These are phyloP conservation scores for Fraxinus velutina DNA, from an alignment of 305 asterid genomes.

Conservation along the genomic window DNA sequence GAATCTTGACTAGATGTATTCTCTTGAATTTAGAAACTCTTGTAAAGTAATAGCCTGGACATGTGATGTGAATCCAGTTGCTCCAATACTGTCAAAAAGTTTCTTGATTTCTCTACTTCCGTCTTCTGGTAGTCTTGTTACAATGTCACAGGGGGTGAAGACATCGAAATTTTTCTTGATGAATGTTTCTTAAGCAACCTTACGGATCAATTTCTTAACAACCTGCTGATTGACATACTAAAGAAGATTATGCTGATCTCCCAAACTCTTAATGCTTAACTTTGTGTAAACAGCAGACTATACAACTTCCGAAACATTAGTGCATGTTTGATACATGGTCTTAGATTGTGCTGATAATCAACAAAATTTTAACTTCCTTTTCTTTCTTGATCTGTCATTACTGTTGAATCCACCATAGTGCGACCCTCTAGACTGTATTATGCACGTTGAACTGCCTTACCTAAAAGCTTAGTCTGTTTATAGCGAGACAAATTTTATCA, in stretches of 20 bases:
- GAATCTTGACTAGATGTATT: not conserved
- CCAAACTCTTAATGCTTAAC: not conserved
- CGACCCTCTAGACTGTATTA: not conserved
- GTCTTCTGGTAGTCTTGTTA: not conserved
- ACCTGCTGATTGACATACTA: not conserved
- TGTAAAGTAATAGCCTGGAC: not conserved
- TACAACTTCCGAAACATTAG: not conserved
- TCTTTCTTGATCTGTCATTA: not conserved
- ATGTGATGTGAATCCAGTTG: not conserved
- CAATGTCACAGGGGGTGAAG: constrained; percentile 1
- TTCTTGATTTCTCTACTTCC: not conserved
- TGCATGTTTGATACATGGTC: not conserved
- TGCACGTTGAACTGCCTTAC: not conserved
- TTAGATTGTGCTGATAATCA: not conserved
- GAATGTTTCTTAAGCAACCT: not conserved
- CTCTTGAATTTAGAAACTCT: not conserved
- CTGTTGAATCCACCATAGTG: not conserved
- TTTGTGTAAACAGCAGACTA: not conserved
- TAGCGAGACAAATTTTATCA: not conserved
- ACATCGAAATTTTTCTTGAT: not conserved
- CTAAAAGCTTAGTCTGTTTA: not conserved
- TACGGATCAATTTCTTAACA: not conserved
- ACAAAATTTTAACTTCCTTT: not conserved
- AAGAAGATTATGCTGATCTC: not conserved
- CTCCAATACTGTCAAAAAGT: not conserved